phyloP scores from a whole-genome alignment of 1,284 basidiomycete species.

The Sporisorium exsertum region DNA sequence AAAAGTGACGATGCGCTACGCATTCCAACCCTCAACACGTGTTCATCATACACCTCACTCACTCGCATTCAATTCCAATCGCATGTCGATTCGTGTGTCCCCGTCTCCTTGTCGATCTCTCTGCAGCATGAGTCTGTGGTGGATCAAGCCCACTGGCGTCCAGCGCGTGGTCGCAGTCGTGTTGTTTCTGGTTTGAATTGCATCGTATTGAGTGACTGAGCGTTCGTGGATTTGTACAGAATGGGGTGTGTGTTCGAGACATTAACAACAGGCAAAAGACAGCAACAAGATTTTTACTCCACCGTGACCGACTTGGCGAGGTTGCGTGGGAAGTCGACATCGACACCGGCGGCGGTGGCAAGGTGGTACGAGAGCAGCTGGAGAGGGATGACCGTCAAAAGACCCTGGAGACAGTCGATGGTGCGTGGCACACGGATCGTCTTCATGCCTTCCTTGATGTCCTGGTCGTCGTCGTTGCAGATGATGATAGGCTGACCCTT shows the following conservation, averaged over 20 bases:
- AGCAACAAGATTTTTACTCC: conserved; percentile 44
- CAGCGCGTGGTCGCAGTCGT: background rate
- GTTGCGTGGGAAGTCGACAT: conserved; percentile 98
- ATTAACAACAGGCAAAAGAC: background rate
- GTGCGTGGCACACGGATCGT: conserved; percentile 84
- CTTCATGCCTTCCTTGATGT: conserved; percentile 79
- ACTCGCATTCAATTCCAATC: conserved; percentile 4
- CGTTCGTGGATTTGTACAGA: conserved; percentile 34
- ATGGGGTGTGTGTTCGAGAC: conserved; percentile 1
- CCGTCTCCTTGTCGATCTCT: background rate
- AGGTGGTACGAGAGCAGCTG: conserved; percentile 97
- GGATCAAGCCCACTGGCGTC: background rate
- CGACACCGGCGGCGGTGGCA: conserved; percentile 92
- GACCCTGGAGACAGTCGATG: conserved; percentile 92
- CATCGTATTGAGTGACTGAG: conserved; percentile 12
- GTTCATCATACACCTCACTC: background rate
- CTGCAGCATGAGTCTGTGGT: background rate
- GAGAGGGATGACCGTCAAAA: conserved; percentile 95
- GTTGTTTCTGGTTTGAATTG: conserved; percentile 4
- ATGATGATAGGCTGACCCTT: conserved; percentile 94
- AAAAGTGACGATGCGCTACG: background rate
- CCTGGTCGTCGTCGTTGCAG: conserved; percentile 92
- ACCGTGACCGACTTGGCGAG: conserved; percentile 74
- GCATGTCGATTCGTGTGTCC: background rate
- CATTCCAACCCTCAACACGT: conserved; percentile 2